Percentiles rank a stretch among this genome's conserved stretches.
Conservation (phyloP, 1,139 yeast species). For the Scheffersomyces lignicola region DNA sequence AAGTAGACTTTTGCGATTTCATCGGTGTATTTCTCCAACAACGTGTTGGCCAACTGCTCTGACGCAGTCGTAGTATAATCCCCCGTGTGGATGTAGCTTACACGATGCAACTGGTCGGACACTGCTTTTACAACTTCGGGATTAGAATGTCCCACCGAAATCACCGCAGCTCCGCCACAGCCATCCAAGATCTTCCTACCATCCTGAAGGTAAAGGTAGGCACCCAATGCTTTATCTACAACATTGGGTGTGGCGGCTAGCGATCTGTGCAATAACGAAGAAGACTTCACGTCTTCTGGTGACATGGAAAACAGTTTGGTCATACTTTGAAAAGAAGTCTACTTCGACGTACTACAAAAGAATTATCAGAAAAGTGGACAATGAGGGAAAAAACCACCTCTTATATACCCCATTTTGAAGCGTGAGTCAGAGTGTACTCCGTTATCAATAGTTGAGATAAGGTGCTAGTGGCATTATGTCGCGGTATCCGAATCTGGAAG, state of each 20-base stretch:
- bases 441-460: too few species aligned
- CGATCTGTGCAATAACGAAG: slow-evolving; percentile 1
- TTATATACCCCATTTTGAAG: too few species aligned
- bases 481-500: too few species aligned
- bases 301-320: too few species aligned
- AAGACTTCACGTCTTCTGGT: not conserved
- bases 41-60: slow-evolving; percentile 12
- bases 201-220: slow-evolving; percentile 14
- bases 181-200: slow-evolving; percentile 22
- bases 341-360: too few species aligned
- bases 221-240: slow-evolving; percentile 8
- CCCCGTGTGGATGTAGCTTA: slow-evolving; percentile 13
- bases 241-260: not conserved
- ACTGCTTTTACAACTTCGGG: slow-evolving; percentile 20
- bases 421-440: too few species aligned
- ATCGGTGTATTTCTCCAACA: slow-evolving; percentile 9
- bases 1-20: slow-evolving; percentile 12
- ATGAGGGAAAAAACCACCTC: too few species aligned
- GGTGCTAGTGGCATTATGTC: too few species aligned
- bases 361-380: too few species aligned
- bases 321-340: too few species aligned
- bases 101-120: slow-evolving; percentile 16
- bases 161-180: slow-evolving; percentile 32
- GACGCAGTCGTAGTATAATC: slow-evolving; percentile 11
- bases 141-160: slow-evolving; percentile 26